phyloP scores from a whole-genome alignment of 1,284 basidiomycete genomes.

The Ustilago curta region DNA sequence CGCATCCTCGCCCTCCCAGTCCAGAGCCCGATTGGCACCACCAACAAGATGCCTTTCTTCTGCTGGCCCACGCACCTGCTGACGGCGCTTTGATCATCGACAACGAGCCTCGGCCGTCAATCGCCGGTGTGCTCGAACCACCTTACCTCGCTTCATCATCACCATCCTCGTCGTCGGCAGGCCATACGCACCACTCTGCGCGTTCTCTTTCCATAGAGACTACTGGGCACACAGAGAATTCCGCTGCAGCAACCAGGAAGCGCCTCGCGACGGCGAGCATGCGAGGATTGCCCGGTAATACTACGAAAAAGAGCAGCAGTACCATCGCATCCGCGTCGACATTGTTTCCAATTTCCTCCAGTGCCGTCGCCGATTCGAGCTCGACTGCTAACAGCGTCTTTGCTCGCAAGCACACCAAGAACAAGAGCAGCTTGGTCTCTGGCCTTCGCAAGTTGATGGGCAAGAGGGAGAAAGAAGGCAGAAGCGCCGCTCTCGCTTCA shows the following conservation, averaged over 20 bases:
- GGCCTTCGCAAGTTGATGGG: constrained; percentile 47
- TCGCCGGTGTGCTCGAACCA: constrained; percentile 16
- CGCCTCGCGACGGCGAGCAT: constrained; percentile 22
- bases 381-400: background rate
- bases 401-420: constrained; percentile 38
- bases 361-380: background rate
- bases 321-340: background rate
- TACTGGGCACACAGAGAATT: background rate
- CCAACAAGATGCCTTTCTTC: background rate
- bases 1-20: constrained; percentile 12
- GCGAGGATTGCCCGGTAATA: constrained; percentile 27
- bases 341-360: background rate
- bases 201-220: background rate
- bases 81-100: background rate
- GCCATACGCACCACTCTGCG: no score
- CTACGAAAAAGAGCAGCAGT: constrained; percentile 8
- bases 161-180: background rate
- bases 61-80: constrained; percentile 1
- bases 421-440: constrained; percentile 42
- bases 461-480: constrained; percentile 27
- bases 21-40: constrained; percentile 7
- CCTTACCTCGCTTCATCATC: constrained; percentile 3
- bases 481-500: background rate
- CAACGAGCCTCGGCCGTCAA: constrained; percentile 3
- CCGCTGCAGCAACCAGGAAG: constrained; percentile 10